Percentiles rank a stretch among this genome's conserved stretches.
Evolutionary conservation across 768 basidiomycete genomes (phyloP).

Genomic region (Butyriboletus loyo): DNA sequence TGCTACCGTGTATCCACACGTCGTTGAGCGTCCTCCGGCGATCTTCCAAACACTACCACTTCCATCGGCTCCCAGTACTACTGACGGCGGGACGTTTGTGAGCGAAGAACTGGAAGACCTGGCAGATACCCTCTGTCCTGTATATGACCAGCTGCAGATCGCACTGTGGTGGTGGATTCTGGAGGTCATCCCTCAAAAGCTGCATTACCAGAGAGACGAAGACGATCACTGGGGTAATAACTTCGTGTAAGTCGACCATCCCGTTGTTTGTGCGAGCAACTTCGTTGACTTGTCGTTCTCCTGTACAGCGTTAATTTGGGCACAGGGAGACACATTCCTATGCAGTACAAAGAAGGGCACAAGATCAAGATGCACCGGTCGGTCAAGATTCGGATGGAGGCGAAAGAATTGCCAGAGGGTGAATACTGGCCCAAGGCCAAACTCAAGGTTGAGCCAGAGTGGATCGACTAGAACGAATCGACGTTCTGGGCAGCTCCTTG

Average conservation of each 20-base stretch:
- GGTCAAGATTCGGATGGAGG: slow-evolving; percentile 52
- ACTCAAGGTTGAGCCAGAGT: slow-evolving; percentile 35
- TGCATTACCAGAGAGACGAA: slow-evolving; percentile 27
- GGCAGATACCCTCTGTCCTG: slow-evolving; percentile 48
- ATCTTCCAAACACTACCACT: slow-evolving; percentile 23
- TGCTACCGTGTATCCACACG: slow-evolving; percentile 42
- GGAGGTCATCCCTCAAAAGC: slow-evolving; percentile 46
- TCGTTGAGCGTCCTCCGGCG: slow-evolving; percentile 41
- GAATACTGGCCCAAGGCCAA: slow-evolving; percentile 43
- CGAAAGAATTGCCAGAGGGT: slow-evolving; percentile 30
- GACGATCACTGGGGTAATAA: slow-evolving; percentile 13
- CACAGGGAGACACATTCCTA: slow-evolving; percentile 40
- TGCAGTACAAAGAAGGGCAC: slow-evolving; percentile 33
- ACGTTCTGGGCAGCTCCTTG: too few species aligned
- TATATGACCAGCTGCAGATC: slow-evolving; percentile 57
- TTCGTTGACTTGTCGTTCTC: not conserved
- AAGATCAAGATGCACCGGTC: slow-evolving; percentile 48
- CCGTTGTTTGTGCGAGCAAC: not conserved
- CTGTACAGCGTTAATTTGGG: slow-evolving; percentile 37
- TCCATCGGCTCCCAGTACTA: slow-evolving; percentile 13
- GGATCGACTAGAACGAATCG: slow-evolving; percentile 35
- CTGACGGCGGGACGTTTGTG: slow-evolving; percentile 23
- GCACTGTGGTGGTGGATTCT: slow-evolving; percentile 61
- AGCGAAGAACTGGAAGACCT: slow-evolving; percentile 65
- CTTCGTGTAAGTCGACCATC: slow-evolving; percentile 15